phyloP scores from a whole-genome alignment of 768 basidiomycete genomes.

The Infundibulicybe gibba region DNA sequence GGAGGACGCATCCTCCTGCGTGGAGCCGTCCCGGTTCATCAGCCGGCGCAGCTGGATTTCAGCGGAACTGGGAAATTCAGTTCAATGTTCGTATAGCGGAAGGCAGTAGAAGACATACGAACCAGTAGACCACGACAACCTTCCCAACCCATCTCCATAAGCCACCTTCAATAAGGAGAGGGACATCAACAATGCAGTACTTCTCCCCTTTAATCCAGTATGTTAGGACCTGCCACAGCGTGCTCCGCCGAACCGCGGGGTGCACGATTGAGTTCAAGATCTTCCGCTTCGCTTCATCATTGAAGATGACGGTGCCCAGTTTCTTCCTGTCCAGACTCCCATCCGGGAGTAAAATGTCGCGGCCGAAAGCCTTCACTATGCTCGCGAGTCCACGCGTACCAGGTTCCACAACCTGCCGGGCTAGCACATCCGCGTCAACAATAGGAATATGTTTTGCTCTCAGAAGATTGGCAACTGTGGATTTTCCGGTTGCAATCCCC shows the following conservation, averaged over 20 bases:
- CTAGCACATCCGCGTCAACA: slow-evolving; percentile 90
- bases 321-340: slow-evolving; percentile 80
- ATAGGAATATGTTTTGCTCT: slow-evolving; percentile 68
- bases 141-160: slow-evolving; percentile 81
- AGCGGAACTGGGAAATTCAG: slow-evolving; percentile 51
- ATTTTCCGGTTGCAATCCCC: slow-evolving; percentile 96
- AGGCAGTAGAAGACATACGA: background rate
- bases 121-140: slow-evolving; percentile 94
- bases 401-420: slow-evolving; percentile 81
- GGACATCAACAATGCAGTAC: slow-evolving; percentile 85
- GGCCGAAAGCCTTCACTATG: slow-evolving; percentile 72
- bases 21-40: slow-evolving; percentile 67
- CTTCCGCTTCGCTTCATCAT: slow-evolving; percentile 64
- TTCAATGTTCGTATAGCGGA: background rate
- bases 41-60: slow-evolving; percentile 84
- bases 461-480: slow-evolving; percentile 80
- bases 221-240: slow-evolving; percentile 63
- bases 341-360: slow-evolving; percentile 57
- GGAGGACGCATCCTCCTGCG: slow-evolving; percentile 62
- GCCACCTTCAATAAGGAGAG: slow-evolving; percentile 85
- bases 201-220: slow-evolving; percentile 78
- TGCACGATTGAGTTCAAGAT: slow-evolving; percentile 85
- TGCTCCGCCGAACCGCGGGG: slow-evolving; percentile 81
- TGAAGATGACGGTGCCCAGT: slow-evolving; percentile 84
- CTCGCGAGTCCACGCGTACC: slow-evolving; percentile 69